Evolutionary conservation across 2,329 filamentous ascomycete genomes (phyloP).

Genomic region (Mycosphaerella sp.): DNA sequence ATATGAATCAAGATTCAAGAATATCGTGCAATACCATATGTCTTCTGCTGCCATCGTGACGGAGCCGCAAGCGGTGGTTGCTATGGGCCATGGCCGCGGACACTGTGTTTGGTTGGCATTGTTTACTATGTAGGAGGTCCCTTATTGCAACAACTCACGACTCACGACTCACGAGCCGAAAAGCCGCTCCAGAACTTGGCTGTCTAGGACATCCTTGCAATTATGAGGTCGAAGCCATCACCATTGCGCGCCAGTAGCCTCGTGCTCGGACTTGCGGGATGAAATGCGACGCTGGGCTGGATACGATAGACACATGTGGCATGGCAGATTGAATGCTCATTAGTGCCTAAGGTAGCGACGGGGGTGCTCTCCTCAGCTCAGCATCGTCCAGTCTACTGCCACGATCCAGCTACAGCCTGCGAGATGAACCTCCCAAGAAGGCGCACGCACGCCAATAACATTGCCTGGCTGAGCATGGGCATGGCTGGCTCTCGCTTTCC

Average conservation of each 20-base stretch:
- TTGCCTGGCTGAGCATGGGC: slow-evolving; percentile 22
- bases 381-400: slow-evolving; percentile 38
- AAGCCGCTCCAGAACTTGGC: background rate
- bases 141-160: too few species aligned
- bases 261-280: background rate
- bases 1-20: too few species aligned
- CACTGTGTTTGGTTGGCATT: background rate
- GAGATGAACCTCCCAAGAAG: slow-evolving; percentile 39
- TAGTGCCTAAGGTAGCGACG: background rate
- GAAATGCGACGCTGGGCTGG: background rate
- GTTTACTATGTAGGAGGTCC: background rate
- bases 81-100: too few species aligned
- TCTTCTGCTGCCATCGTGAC: background rate
- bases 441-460: slow-evolving; percentile 35
- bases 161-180: background rate
- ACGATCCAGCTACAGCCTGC: slow-evolving; percentile 34
- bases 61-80: too few species aligned
- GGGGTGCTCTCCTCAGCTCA: slow-evolving; percentile 3
- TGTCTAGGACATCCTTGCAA: slow-evolving; percentile 4
- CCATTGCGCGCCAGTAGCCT: too few species aligned
- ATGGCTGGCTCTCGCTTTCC: slow-evolving; percentile 20
- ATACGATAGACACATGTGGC: too few species aligned
- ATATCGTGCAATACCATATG: too few species aligned
- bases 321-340: background rate
- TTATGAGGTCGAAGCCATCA: too few species aligned